Base-by-base conservation (phyloP, 2,329 filamentous ascomycete species). In the Penicillium sp. region DNA sequence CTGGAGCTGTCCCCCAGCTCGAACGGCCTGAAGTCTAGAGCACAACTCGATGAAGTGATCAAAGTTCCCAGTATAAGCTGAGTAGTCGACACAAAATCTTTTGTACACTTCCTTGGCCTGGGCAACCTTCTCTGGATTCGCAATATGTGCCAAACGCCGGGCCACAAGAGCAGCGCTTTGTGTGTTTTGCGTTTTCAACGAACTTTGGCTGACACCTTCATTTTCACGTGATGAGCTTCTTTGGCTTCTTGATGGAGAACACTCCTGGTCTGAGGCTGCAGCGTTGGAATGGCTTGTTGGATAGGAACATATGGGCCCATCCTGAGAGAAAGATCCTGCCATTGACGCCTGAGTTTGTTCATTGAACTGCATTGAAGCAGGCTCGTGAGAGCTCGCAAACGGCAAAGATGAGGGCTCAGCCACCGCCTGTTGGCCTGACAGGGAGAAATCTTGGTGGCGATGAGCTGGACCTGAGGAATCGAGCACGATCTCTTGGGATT, bases 11-110 rank as follows among this genome's bases (percentile, higher is more conserved):
- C 65, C 69, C 15, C 54, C 46, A 18, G 51, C 52, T n/a, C 66
- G 54, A 32, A 74, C 54, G 12, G 53, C 52, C 23, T 67, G 63
- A 32, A 75, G 55, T 42, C 64, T 70, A 15, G 53, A 56, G 47
- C 72, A 75, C 23, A 74, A 54, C n/a, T 61, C 57, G 18, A 54
- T 55, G 44, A 76, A 76, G 55, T 73, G 65, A 5, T 53, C 50
- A 20, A 69, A 62, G 46, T 68, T 61, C 12, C 73, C 73, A 6
- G 47, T 27, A 47, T 76, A 76, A 20, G 50, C 50, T 2, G 69
- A 60, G 53, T 76, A 77, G 27, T 70, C 57, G 15, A 51, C 55
- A 52, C 65, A 64, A 47, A 75, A 77, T 31, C 61, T 67, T 7
- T 66, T 56, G 53, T 66, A 73, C 24, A 71, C 56, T 18, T 41